Conservation (phyloP, 169 alveolate genomes). For the Babesia sp. region DNA sequence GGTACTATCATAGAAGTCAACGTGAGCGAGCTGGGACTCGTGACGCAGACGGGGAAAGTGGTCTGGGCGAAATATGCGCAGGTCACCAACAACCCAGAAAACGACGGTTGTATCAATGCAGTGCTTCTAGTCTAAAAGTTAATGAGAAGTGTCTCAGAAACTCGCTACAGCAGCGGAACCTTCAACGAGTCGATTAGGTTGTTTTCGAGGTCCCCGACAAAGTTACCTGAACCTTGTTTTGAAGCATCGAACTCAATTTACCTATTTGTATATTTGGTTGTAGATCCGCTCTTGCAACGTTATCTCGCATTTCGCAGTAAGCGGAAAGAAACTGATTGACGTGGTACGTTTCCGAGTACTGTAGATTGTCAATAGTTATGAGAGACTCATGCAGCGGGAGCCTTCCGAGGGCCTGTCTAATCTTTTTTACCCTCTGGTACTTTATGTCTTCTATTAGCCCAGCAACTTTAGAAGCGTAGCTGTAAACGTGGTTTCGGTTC, state of each 20-base stretch:
- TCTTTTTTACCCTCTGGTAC: conserved; percentile 47
- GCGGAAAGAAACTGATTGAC: conserved; percentile 57
- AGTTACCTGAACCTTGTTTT: conserved; percentile 6
- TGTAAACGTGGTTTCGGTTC: conserved; percentile 41
- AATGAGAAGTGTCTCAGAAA: not conserved
- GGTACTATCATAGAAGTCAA: conserved; percentile 93
- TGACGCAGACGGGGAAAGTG: conserved; percentile 98
- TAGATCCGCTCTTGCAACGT: not conserved
- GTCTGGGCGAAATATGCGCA: conserved; percentile 99
- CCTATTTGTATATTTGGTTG: conserved; percentile 47
- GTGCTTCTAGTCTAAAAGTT: conserved; percentile 89
- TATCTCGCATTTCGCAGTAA: conserved; percentile 48
- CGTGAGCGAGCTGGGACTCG: conserved; percentile 98
- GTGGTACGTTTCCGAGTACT: conserved; percentile 59
- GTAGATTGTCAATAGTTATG: conserved; percentile 45
- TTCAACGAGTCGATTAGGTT: conserved; percentile 46
- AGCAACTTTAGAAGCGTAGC: conserved; percentile 59
- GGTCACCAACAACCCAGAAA: conserved; percentile 98
- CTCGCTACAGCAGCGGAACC: conserved; percentile 33
- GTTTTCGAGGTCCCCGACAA: conserved; percentile 58
- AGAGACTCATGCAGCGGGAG: conserved; percentile 25
- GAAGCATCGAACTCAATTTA: not conserved
- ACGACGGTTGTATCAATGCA: conserved; percentile 99
- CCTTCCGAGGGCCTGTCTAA: conserved; percentile 29
- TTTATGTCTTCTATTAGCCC: conserved; percentile 62